Percentiles rank a stretch among this genome's conserved stretches.
phyloP scores from a whole-genome alignment of 2,329 filamentous ascomycete species.

The Aspergillus transmontanensis region DNA sequence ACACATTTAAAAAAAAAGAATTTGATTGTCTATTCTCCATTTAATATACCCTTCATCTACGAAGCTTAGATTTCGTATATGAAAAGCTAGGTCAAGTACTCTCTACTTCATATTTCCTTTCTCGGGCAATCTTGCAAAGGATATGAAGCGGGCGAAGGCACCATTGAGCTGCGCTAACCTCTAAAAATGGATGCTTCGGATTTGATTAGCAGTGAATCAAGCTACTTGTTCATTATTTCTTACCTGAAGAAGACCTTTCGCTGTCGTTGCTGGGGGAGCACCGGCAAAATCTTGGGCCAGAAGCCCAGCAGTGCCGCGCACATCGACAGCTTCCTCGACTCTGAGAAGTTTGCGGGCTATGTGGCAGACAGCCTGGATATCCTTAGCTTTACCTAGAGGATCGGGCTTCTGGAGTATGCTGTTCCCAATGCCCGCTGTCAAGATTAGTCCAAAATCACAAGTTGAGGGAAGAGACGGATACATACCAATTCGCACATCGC shows the following conservation, averaged over 20 bases:
- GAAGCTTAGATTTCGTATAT: background rate
- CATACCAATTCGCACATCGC: conserved; percentile 11
- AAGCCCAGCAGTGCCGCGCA: conserved; percentile 7
- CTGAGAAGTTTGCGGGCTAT: conserved; percentile 9
- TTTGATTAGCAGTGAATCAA: background rate
- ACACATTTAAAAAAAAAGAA: background rate
- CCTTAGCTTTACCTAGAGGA: background rate
- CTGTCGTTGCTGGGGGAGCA: conserved; percentile 6
- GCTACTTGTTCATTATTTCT: conserved; percentile 5
- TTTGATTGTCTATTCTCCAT: background rate
- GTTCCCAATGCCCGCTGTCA: conserved; percentile 12
- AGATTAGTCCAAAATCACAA: background rate
- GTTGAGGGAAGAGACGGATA: background rate
- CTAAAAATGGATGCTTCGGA: conserved; percentile 10
- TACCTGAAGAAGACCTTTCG: conserved; percentile 10
- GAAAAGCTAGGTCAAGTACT: background rate
- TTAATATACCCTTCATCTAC: background rate
- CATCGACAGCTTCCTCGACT: background rate
- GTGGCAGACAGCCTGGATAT: conserved; percentile 10
- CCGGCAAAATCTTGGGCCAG: conserved; percentile 14
- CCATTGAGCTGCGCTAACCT: conserved; percentile 6
- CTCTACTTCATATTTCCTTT: conserved; percentile 1
- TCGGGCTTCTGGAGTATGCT: conserved; percentile 2
- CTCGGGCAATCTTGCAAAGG: conserved; percentile 4
- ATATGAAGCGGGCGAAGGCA: conserved; percentile 9